Conservation (phyloP, 768 basidiomycete genomes). For the Lentinula detonsa region DNA sequence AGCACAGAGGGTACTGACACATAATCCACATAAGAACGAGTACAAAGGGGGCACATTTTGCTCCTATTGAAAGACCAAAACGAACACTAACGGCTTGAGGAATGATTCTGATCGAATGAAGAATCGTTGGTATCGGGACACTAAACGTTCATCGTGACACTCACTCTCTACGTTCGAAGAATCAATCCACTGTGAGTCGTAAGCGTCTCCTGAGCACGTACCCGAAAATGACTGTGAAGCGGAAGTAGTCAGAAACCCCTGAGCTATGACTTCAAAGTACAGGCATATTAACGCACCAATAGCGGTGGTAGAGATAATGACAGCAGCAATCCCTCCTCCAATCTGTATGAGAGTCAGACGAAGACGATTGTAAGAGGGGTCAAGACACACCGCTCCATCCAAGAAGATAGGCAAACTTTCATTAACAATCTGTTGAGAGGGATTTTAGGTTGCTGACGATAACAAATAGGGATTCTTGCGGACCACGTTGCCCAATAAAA, state of each 20-base stretch:
- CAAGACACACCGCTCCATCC: constrained; percentile 56
- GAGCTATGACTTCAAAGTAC: not conserved
- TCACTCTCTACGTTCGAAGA: constrained; percentile 65
- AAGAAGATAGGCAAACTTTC: constrained; percentile 82
- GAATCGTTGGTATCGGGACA: not conserved
- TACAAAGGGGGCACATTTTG: constrained; percentile 71
- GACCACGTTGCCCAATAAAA: constrained; percentile 86
- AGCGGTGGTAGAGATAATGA: constrained; percentile 71
- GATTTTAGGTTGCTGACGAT: no score
- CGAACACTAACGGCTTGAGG: constrained; percentile 73
- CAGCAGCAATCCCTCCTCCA: constrained; percentile 70
- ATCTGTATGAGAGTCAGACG: constrained; percentile 18
- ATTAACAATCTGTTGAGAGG: constrained; percentile 55
- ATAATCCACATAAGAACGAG: constrained; percentile 61
- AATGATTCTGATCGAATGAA: constrained; percentile 36
- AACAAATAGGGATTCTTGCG: constrained; percentile 15
- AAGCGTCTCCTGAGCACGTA: constrained; percentile 25
- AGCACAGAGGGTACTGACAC: not conserved
- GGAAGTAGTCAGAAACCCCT: constrained; percentile 2
- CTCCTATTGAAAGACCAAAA: constrained; percentile 78
- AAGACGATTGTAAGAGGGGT: not conserved
- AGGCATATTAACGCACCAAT: constrained; percentile 40
- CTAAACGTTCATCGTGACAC: constrained; percentile 24
- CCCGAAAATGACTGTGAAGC: constrained; percentile 73
- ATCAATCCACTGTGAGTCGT: constrained; percentile 22